phyloP scores from a whole-genome alignment of 495 filamentous ascomycete species.

The Hyaloscypha finlandica region DNA sequence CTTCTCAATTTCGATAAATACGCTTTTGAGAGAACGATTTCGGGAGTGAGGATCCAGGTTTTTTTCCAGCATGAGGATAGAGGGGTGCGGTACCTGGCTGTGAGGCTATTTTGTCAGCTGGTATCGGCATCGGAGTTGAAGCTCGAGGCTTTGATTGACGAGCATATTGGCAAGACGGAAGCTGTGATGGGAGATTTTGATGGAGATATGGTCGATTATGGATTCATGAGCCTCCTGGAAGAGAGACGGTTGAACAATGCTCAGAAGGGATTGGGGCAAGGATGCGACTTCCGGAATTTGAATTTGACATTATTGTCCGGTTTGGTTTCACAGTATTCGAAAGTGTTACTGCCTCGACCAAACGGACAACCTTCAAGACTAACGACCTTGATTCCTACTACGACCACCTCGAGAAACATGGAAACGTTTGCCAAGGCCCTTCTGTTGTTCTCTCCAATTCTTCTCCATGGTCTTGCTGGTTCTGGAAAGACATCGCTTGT shows the following conservation, averaged over 20 bases:
- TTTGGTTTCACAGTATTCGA: slow-evolving; percentile 50
- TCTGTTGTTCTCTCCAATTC: slow-evolving; percentile 63
- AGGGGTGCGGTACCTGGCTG: slow-evolving; percentile 74
- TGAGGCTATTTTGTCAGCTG: slow-evolving; percentile 76
- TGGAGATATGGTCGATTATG: slow-evolving; percentile 75
- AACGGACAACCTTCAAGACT: slow-evolving; percentile 48
- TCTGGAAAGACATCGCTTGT: slow-evolving; percentile 87
- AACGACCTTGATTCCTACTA: slow-evolving; percentile 67
- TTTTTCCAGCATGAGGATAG: slow-evolving; percentile 63
- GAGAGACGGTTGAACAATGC: slow-evolving; percentile 52
- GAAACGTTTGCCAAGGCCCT: slow-evolving; percentile 65
- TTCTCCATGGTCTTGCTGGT: slow-evolving; percentile 82
- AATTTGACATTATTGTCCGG: slow-evolving; percentile 27
- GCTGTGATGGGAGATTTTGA: slow-evolving; percentile 73
- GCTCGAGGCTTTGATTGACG: slow-evolving; percentile 65
- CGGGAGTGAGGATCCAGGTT: slow-evolving; percentile 63
- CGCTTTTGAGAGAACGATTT: slow-evolving; percentile 61
- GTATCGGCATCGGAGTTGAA: slow-evolving; percentile 80
- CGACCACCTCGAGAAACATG: slow-evolving; percentile 70
- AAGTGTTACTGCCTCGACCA: slow-evolving; percentile 67
- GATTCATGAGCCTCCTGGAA: slow-evolving; percentile 82
- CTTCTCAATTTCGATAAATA: slow-evolving; percentile 73
- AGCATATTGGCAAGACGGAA: slow-evolving; percentile 58
- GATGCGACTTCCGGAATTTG: slow-evolving; percentile 23
- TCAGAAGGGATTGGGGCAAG: slow-evolving; percentile 35